phyloP scores from a whole-genome alignment of 2,329 filamentous ascomycete species.

The Parasarocladium wereldwijsianum region DNA sequence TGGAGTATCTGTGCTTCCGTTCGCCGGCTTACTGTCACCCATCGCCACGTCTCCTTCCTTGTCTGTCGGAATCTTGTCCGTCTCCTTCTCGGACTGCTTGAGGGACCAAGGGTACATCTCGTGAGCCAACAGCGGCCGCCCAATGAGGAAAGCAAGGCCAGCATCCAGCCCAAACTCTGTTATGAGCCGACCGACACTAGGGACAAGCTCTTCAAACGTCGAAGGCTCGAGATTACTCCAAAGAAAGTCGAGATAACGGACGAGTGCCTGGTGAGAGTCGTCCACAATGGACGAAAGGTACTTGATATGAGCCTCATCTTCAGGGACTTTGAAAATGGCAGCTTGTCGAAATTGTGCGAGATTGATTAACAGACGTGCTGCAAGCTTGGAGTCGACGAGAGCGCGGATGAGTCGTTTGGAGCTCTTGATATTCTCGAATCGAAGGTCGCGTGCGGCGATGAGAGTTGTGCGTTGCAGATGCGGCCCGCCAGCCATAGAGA shows the following conservation, averaged over 20 bases:
- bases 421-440: constrained; percentile 59
- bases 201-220: constrained; percentile 67
- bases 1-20: constrained; percentile 13
- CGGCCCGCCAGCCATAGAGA: constrained; percentile 78
- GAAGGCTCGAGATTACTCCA: constrained; percentile 61
- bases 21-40: constrained; percentile 19
- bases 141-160: constrained; percentile 72
- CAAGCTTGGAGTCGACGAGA: constrained; percentile 62
- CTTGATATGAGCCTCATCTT: constrained; percentile 70
- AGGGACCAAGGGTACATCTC: constrained; percentile 35
- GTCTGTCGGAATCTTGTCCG: constrained; percentile 16
- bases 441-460: constrained; percentile 64
- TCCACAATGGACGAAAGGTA: constrained; percentile 78
- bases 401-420: constrained; percentile 69
- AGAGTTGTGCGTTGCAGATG: constrained; percentile 68
- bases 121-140: constrained; percentile 57
- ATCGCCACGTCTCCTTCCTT: constrained; percentile 44
- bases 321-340: constrained; percentile 63
- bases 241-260: constrained; percentile 80
- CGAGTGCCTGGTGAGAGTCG: constrained; percentile 72
- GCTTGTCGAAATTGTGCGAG: constrained; percentile 81
- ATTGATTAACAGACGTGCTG: constrained; percentile 71
- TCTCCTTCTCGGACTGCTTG: constrained; percentile 17
- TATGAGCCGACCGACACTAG: constrained; percentile 60
- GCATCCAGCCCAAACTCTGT: constrained; percentile 66